Percentiles rank a stretch among this genome's conserved stretches.
These are phyloP conservation scores for Debaryomyces fabryi DNA, from an alignment of 1,139 yeast genomes.

Conservation along the genomic window DNA sequence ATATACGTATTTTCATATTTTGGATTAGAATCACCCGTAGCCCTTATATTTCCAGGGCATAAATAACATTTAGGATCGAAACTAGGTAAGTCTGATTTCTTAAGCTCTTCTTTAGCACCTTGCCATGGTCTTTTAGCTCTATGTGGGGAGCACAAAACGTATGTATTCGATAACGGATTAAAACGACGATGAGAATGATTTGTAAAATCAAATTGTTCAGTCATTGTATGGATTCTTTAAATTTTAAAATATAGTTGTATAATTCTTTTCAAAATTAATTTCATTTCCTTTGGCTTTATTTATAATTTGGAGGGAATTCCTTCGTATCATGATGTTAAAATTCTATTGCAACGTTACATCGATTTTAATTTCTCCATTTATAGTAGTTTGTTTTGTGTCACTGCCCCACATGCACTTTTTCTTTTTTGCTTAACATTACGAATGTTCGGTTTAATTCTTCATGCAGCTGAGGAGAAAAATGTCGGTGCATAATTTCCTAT, in stretches of 20 bases:
- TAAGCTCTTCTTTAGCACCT: conserved; percentile 65
- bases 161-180: conserved; percentile 64
- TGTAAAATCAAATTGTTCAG: conserved; percentile 47
- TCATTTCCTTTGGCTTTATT: neutral
- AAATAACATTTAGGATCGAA: conserved; percentile 71
- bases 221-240: conserved; percentile 18
- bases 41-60: conserved; percentile 73
- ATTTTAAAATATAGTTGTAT: neutral
- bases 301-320: conserved; percentile 1
- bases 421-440: too few relatives aligned
- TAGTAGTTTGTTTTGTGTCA: neutral
- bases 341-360: conserved; percentile 21
- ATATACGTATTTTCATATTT: conserved; percentile 59
- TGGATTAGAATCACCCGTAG: conserved; percentile 67
- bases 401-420: neutral
- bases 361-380: neutral
- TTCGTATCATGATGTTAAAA: neutral
- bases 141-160: conserved; percentile 77
- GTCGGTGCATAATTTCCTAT: conserved; percentile 5
- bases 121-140: conserved; percentile 83
- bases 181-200: conserved; percentile 68
- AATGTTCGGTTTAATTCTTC: neutral
- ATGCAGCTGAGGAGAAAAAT: neutral
- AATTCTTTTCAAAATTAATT: neutral
- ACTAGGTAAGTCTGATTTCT: conserved; percentile 46